These are phyloP conservation scores for Phalaenopsis hybrid DNA, from an alignment of 116 monocot genomes.

Conservation along the genomic window DNA sequence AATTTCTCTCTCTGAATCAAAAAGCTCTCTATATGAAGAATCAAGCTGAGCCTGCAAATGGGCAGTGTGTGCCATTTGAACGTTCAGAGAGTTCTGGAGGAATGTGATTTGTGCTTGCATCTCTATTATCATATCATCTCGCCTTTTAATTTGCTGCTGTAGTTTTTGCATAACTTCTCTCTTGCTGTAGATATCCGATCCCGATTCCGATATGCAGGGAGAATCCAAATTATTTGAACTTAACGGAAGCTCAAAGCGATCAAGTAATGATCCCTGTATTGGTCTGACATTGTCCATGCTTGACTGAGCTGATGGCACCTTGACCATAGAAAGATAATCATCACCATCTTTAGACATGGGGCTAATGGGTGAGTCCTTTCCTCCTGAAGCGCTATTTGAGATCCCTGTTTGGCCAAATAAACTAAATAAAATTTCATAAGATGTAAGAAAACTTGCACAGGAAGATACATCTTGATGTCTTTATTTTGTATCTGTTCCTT, in stretches of 20 bases:
- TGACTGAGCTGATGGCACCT: conserved; percentile 15
- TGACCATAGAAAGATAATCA: conserved; percentile 30
- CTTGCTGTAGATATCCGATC: conserved; percentile 71
- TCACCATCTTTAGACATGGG: conserved; percentile 20
- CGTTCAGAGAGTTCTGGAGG: conserved; percentile 49
- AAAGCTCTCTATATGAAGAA: conserved; percentile 41
- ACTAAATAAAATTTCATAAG: no score
- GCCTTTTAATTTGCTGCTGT: conserved; percentile 58
- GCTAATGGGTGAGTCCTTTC: conserved; percentile 13
- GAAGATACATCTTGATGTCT: no score
- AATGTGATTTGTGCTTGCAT: conserved; percentile 67
- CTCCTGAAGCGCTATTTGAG: not conserved
- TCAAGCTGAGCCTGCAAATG: conserved; percentile 58
- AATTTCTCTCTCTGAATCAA: conserved; percentile 62
- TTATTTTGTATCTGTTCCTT: no score
- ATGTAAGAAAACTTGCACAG: no score
- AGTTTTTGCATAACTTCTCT: conserved; percentile 76
- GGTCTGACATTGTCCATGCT: no score
- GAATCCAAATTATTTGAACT: conserved; percentile 64
- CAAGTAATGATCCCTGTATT: conserved; percentile 22
- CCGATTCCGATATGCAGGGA: conserved; percentile 72
- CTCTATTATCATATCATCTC: conserved; percentile 84
- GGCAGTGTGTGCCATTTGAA: conserved; percentile 38
- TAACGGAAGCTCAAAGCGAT: conserved; percentile 32
- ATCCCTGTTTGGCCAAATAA: no score